Evolutionary conservation across 192 early-diverging fungal genomes (phyloP), one percentile per base, ranked within the genome.

Genomic region (Lobosporangium transversale): DNA sequence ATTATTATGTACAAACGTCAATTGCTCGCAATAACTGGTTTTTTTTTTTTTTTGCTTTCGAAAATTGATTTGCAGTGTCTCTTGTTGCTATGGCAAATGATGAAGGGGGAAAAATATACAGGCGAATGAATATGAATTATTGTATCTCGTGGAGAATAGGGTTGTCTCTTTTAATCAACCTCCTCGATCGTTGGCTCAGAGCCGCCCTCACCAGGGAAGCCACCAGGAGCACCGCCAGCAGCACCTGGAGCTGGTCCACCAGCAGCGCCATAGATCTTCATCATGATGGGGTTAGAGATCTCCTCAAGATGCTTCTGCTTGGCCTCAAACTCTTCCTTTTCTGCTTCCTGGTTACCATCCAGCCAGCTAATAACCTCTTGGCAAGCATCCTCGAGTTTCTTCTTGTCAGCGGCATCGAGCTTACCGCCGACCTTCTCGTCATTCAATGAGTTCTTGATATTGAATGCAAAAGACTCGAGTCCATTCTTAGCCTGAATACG

Each of bases 271-370:
- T 99, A 97, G 75, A 98, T 75, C 83, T 93, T 95, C 80, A 84
- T 90, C 93, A 98, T 97, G 89, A 99, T 97, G 42, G 96, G 95
- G 89, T 97, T 95, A 63, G 94, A 94, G 47, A 93, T 69, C 68
- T 88, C 87, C 85, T 98, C 95, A 36, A 99, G 87, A 60, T 95
- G 91, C 91, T 96, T 97, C 85, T 94, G 92, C 63, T 86, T 87
- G 71, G 86, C 66, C 80, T 97, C 95, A 79, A 92, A 97, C 89
- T 98, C 97, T 79, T 97, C 95, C 86, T 96, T 97, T 44, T 90
- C 88, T 21, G 92, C 97, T 83, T 97, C 97, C 59, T 91, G 90
- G 71, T 91, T 92, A 66, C 82, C 83, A 65, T 98, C 95, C 64
- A 98, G 80, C 95, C 97, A 98, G 59, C 90, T 85, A 79, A 97